Evolutionary conservation across 2,329 filamentous ascomycete genomes (phyloP), one percentile per base, ranked within the genome.

Genomic region (Whalleya microplaca): DNA sequence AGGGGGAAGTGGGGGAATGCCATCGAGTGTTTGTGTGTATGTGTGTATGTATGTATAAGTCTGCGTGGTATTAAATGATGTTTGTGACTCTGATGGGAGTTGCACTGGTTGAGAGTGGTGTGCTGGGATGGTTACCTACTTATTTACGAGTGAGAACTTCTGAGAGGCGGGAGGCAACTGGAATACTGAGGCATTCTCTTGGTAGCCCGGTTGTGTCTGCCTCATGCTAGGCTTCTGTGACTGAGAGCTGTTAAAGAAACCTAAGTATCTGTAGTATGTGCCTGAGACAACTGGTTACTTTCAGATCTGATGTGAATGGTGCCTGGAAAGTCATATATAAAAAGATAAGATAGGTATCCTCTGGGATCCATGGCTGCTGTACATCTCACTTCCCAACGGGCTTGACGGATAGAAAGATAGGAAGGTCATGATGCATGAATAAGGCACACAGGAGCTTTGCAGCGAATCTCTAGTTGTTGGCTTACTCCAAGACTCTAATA

Each of bases 401-500:
- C 9, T 27, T 9, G 23, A 27, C 23, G 4, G 23, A 27, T 41
- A 41, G 40, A 20, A 43, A 43, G 41, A 21, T 29, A 19, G 7
- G 7, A 18, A 18, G 32, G 14, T 3, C 32, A 12, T 37, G 4
- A 37, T 12, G 9, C 32, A 37, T 37, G 14, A 45, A 23, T 50
- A 43, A 18, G 14, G 20, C 21, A 43, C 32, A 43, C 14, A 3
- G 16, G 40, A 56, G 23, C 23, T 55, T 54, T 49, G 50, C 53
- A 61, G 56, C 45, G 59, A 55, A 60, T 63, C 45, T 62, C 55
- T 60, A 65, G 57, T 65, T 65, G 61, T 57, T 64, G 58, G 51
- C 53, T 61, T 62, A 56, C 58, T 62, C 58, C 46, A 53, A 56
- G 52, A 60, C 55, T 62, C 51, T 67, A 67, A 65, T 68, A 66